A percentile compares a stretch with the other conserved stretches of the same genome.
phyloP scores from a whole-genome alignment of 768 basidiomycete species.

The Tremella mesenterica region DNA sequence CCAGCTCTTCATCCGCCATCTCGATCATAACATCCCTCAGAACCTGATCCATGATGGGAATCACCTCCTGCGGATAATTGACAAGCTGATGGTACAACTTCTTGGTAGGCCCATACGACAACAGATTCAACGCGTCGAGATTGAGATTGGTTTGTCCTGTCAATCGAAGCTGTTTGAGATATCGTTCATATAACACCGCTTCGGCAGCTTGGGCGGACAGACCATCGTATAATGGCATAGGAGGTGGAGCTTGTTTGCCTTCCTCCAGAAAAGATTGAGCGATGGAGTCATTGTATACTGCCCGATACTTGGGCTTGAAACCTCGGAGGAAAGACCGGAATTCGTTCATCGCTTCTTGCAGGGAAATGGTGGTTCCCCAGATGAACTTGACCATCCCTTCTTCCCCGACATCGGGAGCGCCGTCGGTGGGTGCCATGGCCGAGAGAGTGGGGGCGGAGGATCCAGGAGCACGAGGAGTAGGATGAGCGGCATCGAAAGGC shows the following conservation, averaged over 20 bases:
- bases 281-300: constrained; percentile 52
- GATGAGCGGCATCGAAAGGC: constrained; percentile 12
- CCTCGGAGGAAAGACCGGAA: constrained; percentile 82
- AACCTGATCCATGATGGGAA: constrained; percentile 95
- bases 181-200: constrained; percentile 60
- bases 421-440: constrained; percentile 55
- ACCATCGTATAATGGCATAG: constrained; percentile 40
- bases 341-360: constrained; percentile 79
- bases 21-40: constrained; percentile 88
- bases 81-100: constrained; percentile 75
- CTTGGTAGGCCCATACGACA: constrained; percentile 72
- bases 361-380: constrained; percentile 94
- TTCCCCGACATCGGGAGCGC: constrained; percentile 32
- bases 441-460: constrained; percentile 53
- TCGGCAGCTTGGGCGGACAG: constrained; percentile 31
- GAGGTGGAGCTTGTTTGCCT: constrained; percentile 28
- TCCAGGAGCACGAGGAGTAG: constrained; percentile 12
- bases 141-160: constrained; percentile 92
- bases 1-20: constrained; percentile 63
- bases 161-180: constrained; percentile 74
- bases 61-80: constrained; percentile 93
- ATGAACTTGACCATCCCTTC: constrained; percentile 73
- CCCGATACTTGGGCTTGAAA: constrained; percentile 86
- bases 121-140: constrained; percentile 74
- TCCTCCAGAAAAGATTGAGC: constrained; percentile 28